phyloP scores from a whole-genome alignment of 106 monocot genomes.

The Acorus gramineus region DNA sequence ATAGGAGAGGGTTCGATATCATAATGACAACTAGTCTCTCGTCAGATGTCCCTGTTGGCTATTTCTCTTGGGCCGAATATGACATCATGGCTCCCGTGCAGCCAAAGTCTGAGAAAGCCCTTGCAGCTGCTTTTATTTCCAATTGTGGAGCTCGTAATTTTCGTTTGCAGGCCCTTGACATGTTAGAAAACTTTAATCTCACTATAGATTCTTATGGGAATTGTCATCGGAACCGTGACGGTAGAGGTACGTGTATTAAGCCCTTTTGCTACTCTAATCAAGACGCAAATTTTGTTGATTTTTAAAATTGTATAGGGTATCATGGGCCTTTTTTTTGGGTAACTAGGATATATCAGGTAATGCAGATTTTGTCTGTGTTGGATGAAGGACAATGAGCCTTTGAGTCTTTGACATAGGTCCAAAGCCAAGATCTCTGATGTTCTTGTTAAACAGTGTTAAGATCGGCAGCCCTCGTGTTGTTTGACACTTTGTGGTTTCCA shows the following conservation, averaged over 20 bases:
- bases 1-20: constrained; percentile 67
- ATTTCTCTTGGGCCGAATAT: constrained; percentile 93
- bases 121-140: constrained; percentile 91
- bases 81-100: constrained; percentile 82
- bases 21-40: constrained; percentile 91
- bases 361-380: too few relatives aligned
- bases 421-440: too few relatives aligned
- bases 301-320: too few relatives aligned
- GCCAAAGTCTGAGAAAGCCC: constrained; percentile 57
- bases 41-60: constrained; percentile 89
- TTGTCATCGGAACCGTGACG: constrained; percentile 67
- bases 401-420: too few relatives aligned
- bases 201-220: constrained; percentile 86
- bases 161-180: constrained; percentile 58
- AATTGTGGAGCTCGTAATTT: constrained; percentile 87
- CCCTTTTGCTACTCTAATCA: neutral
- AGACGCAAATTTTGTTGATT: too few relatives aligned
- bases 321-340: too few relatives aligned
- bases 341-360: too few relatives aligned
- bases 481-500: too few relatives aligned
- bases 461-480: too few relatives aligned
- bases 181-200: constrained; percentile 44
- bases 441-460: too few relatives aligned
- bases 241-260: constrained; percentile 34
- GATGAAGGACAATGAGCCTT: too few relatives aligned